Evolutionary conservation across 2,329 filamentous ascomycete species (phyloP).

Genomic region (Stylonectria norvegica): DNA sequence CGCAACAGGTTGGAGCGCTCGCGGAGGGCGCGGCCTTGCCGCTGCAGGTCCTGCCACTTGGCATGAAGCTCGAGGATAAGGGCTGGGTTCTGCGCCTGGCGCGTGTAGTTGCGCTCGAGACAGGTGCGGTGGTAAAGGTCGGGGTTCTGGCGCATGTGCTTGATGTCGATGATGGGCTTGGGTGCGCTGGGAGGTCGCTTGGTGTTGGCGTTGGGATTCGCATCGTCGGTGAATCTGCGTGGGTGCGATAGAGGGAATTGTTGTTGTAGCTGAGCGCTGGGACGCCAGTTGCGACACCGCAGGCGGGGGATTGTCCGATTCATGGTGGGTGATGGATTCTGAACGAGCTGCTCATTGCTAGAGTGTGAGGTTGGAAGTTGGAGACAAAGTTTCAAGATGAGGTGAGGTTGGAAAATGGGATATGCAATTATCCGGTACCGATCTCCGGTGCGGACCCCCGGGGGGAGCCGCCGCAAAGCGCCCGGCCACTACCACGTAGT

Average conservation of each 20-base stretch:
- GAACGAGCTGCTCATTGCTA: slow-evolving; percentile 21
- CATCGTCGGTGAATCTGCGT: no score
- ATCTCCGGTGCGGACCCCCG: slow-evolving; percentile 7
- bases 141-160: slow-evolving; percentile 83
- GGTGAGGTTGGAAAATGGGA: slow-evolving; percentile 17
- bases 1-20: slow-evolving; percentile 65
- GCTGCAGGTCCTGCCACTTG: slow-evolving; percentile 60
- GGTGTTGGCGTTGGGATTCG: slow-evolving; percentile 26
- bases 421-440: slow-evolving; percentile 33
- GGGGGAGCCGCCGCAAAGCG: slow-evolving; percentile 16
- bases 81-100: slow-evolving; percentile 51
- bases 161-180: slow-evolving; percentile 76
- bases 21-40: slow-evolving; percentile 56
- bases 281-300: slow-evolving; percentile 21
- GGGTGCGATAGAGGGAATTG: slow-evolving; percentile 67
- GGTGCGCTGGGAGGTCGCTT: slow-evolving; percentile 68
- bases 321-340: slow-evolving; percentile 27
- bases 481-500: slow-evolving; percentile 4
- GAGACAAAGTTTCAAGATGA: slow-evolving; percentile 14
- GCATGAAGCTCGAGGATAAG: slow-evolving; percentile 55
- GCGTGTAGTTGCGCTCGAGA: slow-evolving; percentile 75
- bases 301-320: slow-evolving; percentile 28
- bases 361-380: slow-evolving; percentile 13
- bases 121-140: slow-evolving; percentile 80
- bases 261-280: slow-evolving; percentile 24